Conservation (phyloP, 495 filamentous ascomycete species). For the Parachaetomium inaequale region DNA sequence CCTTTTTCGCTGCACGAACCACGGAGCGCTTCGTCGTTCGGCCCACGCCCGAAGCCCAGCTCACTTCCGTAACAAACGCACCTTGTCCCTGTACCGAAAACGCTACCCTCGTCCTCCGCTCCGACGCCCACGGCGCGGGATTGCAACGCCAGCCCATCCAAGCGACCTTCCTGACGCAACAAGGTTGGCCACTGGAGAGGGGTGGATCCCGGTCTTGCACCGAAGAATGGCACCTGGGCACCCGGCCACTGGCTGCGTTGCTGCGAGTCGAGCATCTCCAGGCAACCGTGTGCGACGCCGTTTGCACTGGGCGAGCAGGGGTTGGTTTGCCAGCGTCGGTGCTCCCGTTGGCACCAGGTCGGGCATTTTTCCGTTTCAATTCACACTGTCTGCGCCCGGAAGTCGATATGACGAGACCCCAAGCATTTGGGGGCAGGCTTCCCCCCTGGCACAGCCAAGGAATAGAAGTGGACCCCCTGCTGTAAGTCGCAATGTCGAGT, state of each 20-base stretch:
- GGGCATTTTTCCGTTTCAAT: conserved; percentile 23
- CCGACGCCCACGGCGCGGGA: conserved; percentile 23
- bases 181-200: conserved; percentile 17
- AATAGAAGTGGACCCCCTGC: conserved; percentile 21
- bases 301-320: not conserved
- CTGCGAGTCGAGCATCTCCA: conserved; percentile 22
- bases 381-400: conserved; percentile 25
- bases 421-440: conserved; percentile 20
- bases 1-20: conserved; percentile 21
- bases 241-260: conserved; percentile 6
- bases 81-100: conserved; percentile 14
- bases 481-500: conserved; percentile 32
- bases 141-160: conserved; percentile 15
- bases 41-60: conserved; percentile 30
- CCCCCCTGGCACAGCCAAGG: conserved; percentile 11
- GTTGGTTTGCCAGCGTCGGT: not conserved
- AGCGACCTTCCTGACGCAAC: conserved; percentile 20
- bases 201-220: conserved; percentile 9
- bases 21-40: not conserved
- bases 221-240: conserved; percentile 7
- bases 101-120: conserved; percentile 12
- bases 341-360: conserved; percentile 20
- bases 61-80: conserved; percentile 15
- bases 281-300: conserved; percentile 3
- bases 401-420: conserved; percentile 25